Base-by-base conservation (phyloP, 257 asterid genomes). In the Echites panduratus region DNA sequence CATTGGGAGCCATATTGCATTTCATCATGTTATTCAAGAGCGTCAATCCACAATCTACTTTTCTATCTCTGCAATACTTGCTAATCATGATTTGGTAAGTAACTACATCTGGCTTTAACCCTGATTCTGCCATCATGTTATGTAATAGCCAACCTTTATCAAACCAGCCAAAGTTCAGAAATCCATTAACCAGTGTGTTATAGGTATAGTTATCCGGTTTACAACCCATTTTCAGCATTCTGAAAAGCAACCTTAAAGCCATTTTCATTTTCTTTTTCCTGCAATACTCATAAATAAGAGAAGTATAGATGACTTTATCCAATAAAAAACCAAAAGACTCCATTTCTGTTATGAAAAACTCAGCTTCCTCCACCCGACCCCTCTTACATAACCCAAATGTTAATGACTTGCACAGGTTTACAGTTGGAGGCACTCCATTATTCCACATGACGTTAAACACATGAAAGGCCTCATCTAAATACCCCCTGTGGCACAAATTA, bases 201-300 rank as follows among this genome's bases (percentile, higher is more conserved):
- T 78, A 89, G 29, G 86, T 84, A 70, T 80, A 85, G 38, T 73
- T 81, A 82, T 89, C 92, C 0, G 83, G 88, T 70, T 76, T 80
- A 74, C 82, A 83, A 0, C 87, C 88, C 83, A 81, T 59, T 78
- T 89, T 84, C 3, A 85, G 74, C 95, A 89, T 85, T 77, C 83
- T 87, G 61, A 83, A 59, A 75, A 81, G 81, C 82, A 87, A 57
- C 69, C 87, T 87, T 89, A 82, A 84, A 44, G 92, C 90, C 88
- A 83, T 84, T 79, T 80, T 81, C 87, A 89, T 79, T 77, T 87
- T 84, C 80, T 82, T 74, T 44, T 41, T 83, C 78, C 81, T 82
- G 79, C 87, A 89, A 71, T 87, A 86, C 14, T 79, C 81, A 24
- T 84, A 75, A 69, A 86, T 88, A 10, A 88, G 84, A 64, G 73